Percentiles rank a stretch among this genome's conserved stretches.
Conservation (phyloP, 495 filamentous ascomycete species). For the Daldinia caldariorum region DNA sequence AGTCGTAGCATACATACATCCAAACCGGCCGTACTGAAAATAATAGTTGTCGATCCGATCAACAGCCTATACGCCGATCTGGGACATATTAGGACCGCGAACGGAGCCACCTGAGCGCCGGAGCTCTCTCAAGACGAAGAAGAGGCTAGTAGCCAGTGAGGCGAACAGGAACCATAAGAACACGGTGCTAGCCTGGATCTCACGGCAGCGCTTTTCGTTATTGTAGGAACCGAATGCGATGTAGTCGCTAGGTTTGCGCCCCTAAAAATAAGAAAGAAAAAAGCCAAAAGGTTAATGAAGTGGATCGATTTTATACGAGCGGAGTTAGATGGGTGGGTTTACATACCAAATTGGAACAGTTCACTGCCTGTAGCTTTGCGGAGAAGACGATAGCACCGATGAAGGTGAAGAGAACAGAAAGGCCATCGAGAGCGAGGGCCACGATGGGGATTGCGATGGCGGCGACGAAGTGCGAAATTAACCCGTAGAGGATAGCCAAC, state of each 20-base stretch:
- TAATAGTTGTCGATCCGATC: slow-evolving; percentile 22
- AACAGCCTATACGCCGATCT: slow-evolving; percentile 54
- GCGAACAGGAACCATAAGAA: slow-evolving; percentile 63
- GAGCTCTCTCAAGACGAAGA: slow-evolving; percentile 50
- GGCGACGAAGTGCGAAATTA: slow-evolving; percentile 48
- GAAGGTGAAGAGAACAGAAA: slow-evolving; percentile 56
- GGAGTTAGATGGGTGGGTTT: not conserved
- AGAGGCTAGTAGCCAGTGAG: slow-evolving; percentile 48
- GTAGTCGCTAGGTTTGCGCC: slow-evolving; percentile 48
- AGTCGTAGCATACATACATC: slow-evolving; percentile 23
- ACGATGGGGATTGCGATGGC: slow-evolving; percentile 50
- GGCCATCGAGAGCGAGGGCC: slow-evolving; percentile 53
- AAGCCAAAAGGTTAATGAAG: slow-evolving; percentile 18
- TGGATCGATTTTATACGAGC: not conserved
- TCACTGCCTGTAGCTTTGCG: slow-evolving; percentile 56
- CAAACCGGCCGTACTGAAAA: slow-evolving; percentile 1
- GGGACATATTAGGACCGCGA: slow-evolving; percentile 57
- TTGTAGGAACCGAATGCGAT: slow-evolving; percentile 59
- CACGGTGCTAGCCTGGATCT: slow-evolving; percentile 59
- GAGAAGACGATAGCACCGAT: slow-evolving; percentile 58
- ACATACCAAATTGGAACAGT: slow-evolving; percentile 51
- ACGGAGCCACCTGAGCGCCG: slow-evolving; percentile 55
- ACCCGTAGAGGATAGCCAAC: slow-evolving; percentile 52
- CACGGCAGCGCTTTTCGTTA: slow-evolving; percentile 58
- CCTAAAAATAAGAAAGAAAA: slow-evolving; percentile 28